Evolutionary conservation across 495 filamentous ascomycete species (phyloP).

Genomic region (Umbilicaria muhlenbergii): DNA sequence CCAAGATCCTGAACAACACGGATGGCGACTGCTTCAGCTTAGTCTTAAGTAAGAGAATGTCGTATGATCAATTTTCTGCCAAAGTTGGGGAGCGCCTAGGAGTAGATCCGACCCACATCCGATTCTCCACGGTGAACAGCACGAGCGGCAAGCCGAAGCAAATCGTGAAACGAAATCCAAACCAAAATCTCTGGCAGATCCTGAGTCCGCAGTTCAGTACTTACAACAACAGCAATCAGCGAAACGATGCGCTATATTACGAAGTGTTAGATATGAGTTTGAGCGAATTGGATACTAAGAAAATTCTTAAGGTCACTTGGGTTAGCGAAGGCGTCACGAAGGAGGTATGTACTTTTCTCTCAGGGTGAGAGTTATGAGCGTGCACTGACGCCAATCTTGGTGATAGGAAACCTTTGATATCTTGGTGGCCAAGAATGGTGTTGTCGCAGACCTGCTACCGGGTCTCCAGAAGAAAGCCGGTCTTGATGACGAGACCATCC

Average conservation of each 20-base stretch:
- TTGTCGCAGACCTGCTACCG: conserved; percentile 57
- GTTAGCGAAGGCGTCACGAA: conserved; percentile 82
- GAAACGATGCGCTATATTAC: conserved; percentile 65
- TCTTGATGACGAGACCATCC: conserved; percentile 53
- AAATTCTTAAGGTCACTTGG: conserved; percentile 63
- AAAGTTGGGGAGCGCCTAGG: conserved; percentile 69
- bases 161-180: conserved; percentile 54
- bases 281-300: conserved; percentile 84
- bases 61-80: conserved; percentile 75
- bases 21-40: conserved; percentile 50
- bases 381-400: conserved; percentile 10
- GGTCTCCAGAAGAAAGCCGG: conserved; percentile 65
- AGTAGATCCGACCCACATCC: conserved; percentile 72
- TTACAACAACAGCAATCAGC: conserved; percentile 50
- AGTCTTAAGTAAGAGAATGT: conserved; percentile 69
- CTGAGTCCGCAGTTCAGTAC: conserved; percentile 48
- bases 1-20: conserved; percentile 31
- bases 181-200: conserved; percentile 51
- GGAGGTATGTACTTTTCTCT: conserved; percentile 41
- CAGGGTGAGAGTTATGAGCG: background rate
- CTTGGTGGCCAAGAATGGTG: conserved; percentile 69
- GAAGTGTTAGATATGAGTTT: conserved; percentile 89
- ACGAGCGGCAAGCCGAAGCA: conserved; percentile 57
- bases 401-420: conserved; percentile 56
- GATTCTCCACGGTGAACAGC: conserved; percentile 72